These are phyloP conservation scores for Phellinidium pouzarii DNA, from an alignment of 1,284 basidiomycete genomes.

Conservation along the genomic window DNA sequence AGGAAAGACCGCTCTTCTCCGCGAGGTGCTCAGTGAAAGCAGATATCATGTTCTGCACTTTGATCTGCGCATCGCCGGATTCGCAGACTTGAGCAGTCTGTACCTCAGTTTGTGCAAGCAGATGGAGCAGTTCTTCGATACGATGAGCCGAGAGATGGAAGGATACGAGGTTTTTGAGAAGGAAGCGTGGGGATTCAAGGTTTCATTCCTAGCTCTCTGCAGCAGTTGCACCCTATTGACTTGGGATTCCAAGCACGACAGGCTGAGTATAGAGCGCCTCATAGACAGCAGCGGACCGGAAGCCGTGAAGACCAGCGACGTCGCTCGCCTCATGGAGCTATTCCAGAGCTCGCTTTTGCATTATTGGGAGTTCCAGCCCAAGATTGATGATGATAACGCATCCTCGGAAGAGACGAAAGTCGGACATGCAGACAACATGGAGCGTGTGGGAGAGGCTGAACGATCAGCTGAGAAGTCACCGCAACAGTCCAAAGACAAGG, in stretches of 20 bases:
- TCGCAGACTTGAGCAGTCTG: constrained; percentile 70
- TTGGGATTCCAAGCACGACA: constrained; percentile 48
- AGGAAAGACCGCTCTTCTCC: constrained; percentile 75
- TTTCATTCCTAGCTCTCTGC: constrained; percentile 24
- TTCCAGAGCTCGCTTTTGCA: constrained; percentile 72
- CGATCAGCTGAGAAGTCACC: constrained; percentile 24
- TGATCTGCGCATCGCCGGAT: constrained; percentile 76
- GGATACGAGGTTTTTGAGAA: constrained; percentile 70
- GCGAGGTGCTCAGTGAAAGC: constrained; percentile 60
- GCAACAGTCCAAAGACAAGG: constrained; percentile 26
- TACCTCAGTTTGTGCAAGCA: constrained; percentile 70
- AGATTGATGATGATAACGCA: constrained; percentile 16
- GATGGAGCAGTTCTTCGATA: constrained; percentile 74
- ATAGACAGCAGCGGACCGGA: constrained; percentile 34
- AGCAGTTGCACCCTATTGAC: constrained; percentile 5
- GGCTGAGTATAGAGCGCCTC: constrained; percentile 61
- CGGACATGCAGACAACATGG: constrained; percentile 2
- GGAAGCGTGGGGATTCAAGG: constrained; percentile 74
- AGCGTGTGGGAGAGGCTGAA: constrained; percentile 20
- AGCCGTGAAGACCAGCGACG: constrained; percentile 64
- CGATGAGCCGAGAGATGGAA: constrained; percentile 48
- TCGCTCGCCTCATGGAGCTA: constrained; percentile 77
- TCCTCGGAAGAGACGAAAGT: constrained; percentile 15
- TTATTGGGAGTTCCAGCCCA: constrained; percentile 63
- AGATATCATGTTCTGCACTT: constrained; percentile 77